Evolutionary conservation across 1,284 basidiomycete genomes (phyloP).

Genomic region (Cystobasidiaceae sp.): DNA sequence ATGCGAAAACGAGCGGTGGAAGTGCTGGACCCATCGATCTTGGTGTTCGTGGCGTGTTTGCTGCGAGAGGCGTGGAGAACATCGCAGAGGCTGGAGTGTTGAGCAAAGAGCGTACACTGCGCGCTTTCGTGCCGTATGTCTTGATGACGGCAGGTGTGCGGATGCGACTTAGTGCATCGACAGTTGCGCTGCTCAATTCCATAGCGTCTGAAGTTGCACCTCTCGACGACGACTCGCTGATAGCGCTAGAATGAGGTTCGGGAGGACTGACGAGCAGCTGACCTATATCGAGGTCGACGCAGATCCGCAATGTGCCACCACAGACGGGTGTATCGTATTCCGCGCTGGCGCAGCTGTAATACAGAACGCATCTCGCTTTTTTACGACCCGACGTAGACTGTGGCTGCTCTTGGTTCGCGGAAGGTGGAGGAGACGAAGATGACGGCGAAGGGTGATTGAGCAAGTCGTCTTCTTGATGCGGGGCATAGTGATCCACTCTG

Average conservation of each 20-base stretch:
- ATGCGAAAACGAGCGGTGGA: neutral
- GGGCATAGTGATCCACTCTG: neutral
- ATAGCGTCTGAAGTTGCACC: too few relatives aligned
- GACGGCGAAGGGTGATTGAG: neutral
- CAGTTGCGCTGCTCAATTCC: too few relatives aligned
- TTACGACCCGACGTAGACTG: too few relatives aligned
- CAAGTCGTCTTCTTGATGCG: neutral
- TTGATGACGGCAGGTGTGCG: neutral
- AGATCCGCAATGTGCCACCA: slow-evolving; percentile 1
- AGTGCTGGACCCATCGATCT: too few relatives aligned
- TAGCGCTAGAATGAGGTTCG: too few relatives aligned
- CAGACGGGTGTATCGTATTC: slow-evolving; percentile 2
- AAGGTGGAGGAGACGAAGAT: too few relatives aligned
- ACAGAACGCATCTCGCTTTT: slow-evolving; percentile 1
- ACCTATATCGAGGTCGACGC: slow-evolving; percentile 3
- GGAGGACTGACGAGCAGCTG: neutral
- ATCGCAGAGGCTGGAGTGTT: neutral
- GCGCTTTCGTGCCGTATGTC: neutral
- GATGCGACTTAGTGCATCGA: neutral
- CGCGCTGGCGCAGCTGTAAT: neutral
- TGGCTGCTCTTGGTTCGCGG: too few relatives aligned
- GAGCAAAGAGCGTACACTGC: neutral
- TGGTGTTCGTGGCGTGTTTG: too few relatives aligned
- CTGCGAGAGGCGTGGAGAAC: neutral
- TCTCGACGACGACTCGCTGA: too few relatives aligned